Percentiles rank a stretch among this genome's conserved stretches.
Evolutionary conservation across 2,329 filamentous ascomycete species (phyloP).

Genomic region (Neonectria sp.): DNA sequence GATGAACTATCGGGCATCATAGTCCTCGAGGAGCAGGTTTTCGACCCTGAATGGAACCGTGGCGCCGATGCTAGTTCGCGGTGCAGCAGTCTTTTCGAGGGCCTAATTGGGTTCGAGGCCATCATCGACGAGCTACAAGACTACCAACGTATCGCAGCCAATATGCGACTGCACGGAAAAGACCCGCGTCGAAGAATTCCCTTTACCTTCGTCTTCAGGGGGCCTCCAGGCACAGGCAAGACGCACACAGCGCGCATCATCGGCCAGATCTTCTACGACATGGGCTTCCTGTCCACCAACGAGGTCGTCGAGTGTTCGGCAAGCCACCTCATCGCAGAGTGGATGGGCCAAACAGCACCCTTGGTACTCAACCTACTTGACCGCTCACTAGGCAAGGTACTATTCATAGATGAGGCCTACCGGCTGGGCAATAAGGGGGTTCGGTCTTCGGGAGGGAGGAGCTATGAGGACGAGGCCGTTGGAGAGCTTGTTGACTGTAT

Average conservation of each 20-base stretch:
- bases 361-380: slow-evolving; percentile 70
- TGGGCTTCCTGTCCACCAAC: slow-evolving; percentile 72
- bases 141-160: slow-evolving; percentile 62
- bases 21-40: neutral
- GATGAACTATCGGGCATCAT: neutral
- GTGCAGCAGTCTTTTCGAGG: neutral
- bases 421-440: neutral
- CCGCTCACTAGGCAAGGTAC: slow-evolving; percentile 71
- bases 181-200: slow-evolving; percentile 61
- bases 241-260: slow-evolving; percentile 77
- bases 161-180: neutral
- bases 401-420: slow-evolving; percentile 48
- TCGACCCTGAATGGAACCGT: neutral
- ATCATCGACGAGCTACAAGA: slow-evolving; percentile 65
- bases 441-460: slow-evolving; percentile 55
- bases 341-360: slow-evolving; percentile 75
- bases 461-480: slow-evolving; percentile 19
- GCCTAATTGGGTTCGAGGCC: slow-evolving; percentile 57
- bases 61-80: neutral
- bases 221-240: slow-evolving; percentile 75
- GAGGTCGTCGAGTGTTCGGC: slow-evolving; percentile 76
- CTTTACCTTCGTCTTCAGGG: slow-evolving; percentile 76
- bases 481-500: slow-evolving; percentile 23
- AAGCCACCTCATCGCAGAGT: slow-evolving; percentile 75
- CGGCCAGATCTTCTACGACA: slow-evolving; percentile 78